Evolutionary conservation across 257 asterid genomes (phyloP), one percentile per base, ranked within the genome.

Genomic region (Ballota nigra): DNA sequence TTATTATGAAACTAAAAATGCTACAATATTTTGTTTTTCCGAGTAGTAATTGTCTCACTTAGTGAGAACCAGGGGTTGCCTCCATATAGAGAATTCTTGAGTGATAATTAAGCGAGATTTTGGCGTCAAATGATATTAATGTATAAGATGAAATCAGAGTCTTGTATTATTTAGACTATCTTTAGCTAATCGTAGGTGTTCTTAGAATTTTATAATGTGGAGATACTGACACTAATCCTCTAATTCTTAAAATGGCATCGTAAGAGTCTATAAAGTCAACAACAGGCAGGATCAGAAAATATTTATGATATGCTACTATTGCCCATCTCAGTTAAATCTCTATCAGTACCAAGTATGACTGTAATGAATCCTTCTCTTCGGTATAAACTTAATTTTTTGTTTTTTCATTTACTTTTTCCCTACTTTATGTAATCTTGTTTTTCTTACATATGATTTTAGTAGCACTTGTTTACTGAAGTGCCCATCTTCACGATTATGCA

Each of bases 401-500:
- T 55, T 19, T 33, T 51, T 33, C n/a, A 28, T 22, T 43, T 5
- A 60, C 11, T 43, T 23, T 2, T 23, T 57, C 29, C 33, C 18
- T 31, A 53, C 74, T 56, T 13, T 31, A 11, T 2, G 22, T 22
- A 10, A n/a, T 29, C 52, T 64, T 57, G 55, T 45, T 53, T 26
- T 47, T 6, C 55, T 47, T 47, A 5, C 55, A 5, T 47, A 47
- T n/a, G 55, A n/a, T 55, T 20, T 67, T 6, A 31, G 16, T 6
- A 31, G 16, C 16, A 34, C 45, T 38, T 22, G 31, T 66, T 51
- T 28, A 60, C 33, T 55, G 23, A 47, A 63, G 47, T 70, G n/a
- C 40, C 47, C 68, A 57, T 43, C 70, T 31, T 20, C 63, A 61
- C 60, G 69, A 70, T 75, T 58, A 16, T 26, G 81, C 80, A 92